Conservation (phyloP, 164 flowering plant species). For the Litsea cubeba region DNA sequence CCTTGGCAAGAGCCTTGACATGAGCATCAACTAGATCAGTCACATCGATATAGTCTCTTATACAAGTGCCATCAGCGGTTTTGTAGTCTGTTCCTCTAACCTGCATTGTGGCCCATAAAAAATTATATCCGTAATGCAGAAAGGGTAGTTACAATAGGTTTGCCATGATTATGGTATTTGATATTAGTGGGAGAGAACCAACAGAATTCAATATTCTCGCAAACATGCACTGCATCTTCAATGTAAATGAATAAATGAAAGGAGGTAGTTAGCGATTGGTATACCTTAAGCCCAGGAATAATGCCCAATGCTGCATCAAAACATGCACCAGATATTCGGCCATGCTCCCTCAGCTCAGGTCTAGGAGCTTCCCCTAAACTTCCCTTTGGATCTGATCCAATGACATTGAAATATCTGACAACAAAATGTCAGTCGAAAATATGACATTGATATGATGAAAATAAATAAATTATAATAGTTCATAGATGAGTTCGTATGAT, state of each 20-base stretch:
- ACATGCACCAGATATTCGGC: constrained; percentile 97
- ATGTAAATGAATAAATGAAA: background rate
- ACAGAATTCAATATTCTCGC: background rate
- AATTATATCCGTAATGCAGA: constrained; percentile 29
- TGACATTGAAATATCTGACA: constrained; percentile 89
- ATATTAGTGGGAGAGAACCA: too few species aligned
- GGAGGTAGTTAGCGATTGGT: constrained; percentile 12
- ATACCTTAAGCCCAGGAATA: constrained; percentile 84
- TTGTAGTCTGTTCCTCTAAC: constrained; percentile 88
- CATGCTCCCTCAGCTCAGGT: constrained; percentile 98
- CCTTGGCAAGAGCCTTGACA: constrained; percentile 93
- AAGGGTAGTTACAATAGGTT: background rate
- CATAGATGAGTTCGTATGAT: too few species aligned
- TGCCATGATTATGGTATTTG: background rate
- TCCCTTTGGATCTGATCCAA: constrained; percentile 97
- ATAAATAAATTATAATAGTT: too few species aligned
- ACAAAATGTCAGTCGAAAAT: too few species aligned
- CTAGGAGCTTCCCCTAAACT: constrained; percentile 95
- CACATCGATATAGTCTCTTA: constrained; percentile 95
- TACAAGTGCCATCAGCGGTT: constrained; percentile 89
- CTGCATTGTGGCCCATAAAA: constrained; percentile 24
- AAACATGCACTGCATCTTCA: background rate
- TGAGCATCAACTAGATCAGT: constrained; percentile 98
- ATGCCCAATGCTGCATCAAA: constrained; percentile 93
- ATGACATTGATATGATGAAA: too few species aligned